A percentile compares a stretch with the other conserved stretches of the same genome.
phyloP scores from a whole-genome alignment of 371 early-diverging fungal genomes.

The Umbelopsis sp. region DNA sequence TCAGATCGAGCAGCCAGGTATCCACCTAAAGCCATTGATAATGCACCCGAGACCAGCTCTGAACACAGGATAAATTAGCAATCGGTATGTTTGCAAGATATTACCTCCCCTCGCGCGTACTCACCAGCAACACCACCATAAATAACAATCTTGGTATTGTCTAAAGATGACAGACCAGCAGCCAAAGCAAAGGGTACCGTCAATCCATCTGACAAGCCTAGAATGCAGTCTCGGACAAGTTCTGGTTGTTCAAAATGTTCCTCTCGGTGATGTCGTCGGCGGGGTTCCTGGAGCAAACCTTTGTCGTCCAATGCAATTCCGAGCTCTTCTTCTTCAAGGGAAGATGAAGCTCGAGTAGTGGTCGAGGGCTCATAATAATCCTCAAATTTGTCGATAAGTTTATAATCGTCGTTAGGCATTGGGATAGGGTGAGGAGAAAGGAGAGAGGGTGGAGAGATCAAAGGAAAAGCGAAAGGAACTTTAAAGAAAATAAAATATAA shows the following conservation, averaged over 20 bases:
- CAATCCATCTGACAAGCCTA: conserved; percentile 74
- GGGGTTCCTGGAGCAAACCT: conserved; percentile 17
- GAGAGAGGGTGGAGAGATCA: not conserved
- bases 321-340: conserved; percentile 2
- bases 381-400: conserved; percentile 8
- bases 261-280: conserved; percentile 46
- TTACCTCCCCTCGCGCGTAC: not conserved
- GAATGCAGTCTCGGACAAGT: conserved; percentile 67
- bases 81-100: not conserved
- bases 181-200: conserved; percentile 81
- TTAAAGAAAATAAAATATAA: conserved; percentile 1
- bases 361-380: not conserved
- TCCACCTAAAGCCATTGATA: conserved; percentile 53
- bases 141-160: conserved; percentile 64
- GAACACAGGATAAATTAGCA: not conserved
- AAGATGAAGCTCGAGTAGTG: not conserved
- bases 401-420: conserved; percentile 7
- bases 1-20: conserved; percentile 63
- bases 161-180: conserved; percentile 68
- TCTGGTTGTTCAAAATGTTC: conserved; percentile 70
- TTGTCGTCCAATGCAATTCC: conserved; percentile 1
- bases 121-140: conserved; percentile 69
- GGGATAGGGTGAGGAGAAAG: not conserved
- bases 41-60: conserved; percentile 74
- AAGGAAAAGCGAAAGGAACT: not conserved